Evolutionary conservation across 768 basidiomycete species (phyloP), one percentile per base, ranked within the genome.

Genomic region (Stropharia rugosoannulata): DNA sequence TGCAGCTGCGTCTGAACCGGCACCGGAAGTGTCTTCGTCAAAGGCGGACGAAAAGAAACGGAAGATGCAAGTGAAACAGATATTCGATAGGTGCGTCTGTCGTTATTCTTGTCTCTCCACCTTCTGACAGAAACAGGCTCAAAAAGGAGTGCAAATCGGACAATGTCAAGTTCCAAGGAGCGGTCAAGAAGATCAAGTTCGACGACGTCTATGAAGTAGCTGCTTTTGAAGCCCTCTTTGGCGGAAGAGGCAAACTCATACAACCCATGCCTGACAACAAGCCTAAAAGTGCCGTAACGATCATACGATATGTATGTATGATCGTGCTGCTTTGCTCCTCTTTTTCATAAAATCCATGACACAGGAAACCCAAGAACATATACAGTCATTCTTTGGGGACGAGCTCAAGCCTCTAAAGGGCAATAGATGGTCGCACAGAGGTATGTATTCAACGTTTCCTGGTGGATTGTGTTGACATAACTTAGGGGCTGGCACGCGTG

Each of bases 121-220:
- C 4, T 2, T 22, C 22, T 22, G 22, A 22, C 13, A 25, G 4
- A 12, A 49, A 38, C 19, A 75, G 75, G 16, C 54, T 76, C 43
- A 75, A 76, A 62, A 76, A 75, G 54, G 73, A 75, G 56, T 74
- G 73, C 63, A 75, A 75, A 62, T 64, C 67, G 4, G 72, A 71
- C 49, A 54, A 51, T 1, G 62, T 70, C 62, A 77, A 77, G 51
- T 77, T 77, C 66, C 73, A 75, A 62, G 74, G 75, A 15, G 42
- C 64, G 0, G 19, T 62, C 1, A 76, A 75, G 64, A 68, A 64
- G 1, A 67, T 76, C 62, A 76, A 75, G 51, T 60, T 76, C 49
- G 74, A 76, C 54, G 75, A 77, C 55, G 66, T 77, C 4, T 65
- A 71, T 46, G 70, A 74, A 54, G 54, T 59, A 40, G 55, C 59